Evolutionary conservation across 1,284 basidiomycete species (phyloP), one percentile per base, ranked within the genome.

Genomic region (Peniophora sp.): DNA sequence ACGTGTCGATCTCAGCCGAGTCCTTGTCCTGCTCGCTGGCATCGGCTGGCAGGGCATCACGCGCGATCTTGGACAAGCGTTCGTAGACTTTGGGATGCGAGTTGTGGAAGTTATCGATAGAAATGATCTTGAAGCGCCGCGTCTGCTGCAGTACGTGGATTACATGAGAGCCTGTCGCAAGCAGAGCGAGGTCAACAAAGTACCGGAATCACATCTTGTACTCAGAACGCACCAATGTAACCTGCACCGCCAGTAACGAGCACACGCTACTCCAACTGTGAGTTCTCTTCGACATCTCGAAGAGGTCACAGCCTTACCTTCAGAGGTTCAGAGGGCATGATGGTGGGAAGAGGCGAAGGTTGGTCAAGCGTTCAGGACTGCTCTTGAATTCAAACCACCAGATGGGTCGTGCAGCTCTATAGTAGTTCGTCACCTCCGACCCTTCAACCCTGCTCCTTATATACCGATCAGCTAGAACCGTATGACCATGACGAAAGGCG

Each of bases 51-150:
- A 92, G 74, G 55, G 79, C 75, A 52, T 82, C 80, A 53, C 76
- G 77, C 9, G 93, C 91, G 53, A 97, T 81, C 67, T 89, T 77
- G 32, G 84, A 81, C 49, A 93, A 83, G 61, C 88, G 81, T 56
- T 75, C 64, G 55, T 92, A 74, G 3, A 92, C 82, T 34, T 77
- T 73, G 2, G 89, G 82, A 59, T 83, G 84, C 1, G 94, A 92
- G 67, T 98, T 98, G 71, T 94, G 86, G 70, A 87, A 78, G 74
- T 96, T 96, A 72, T 96, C 92, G 59, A 96, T 77, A n/a, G 91
- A 87, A 60, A 95, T 80, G 57, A 97, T 92, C 63, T 89, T 91
- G 77, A 90, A 97, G 57, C 83, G 78, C 54, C 89, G 79, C 19
- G 94, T 95, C 61, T 91, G 79, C 59, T 96, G 86, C 32, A 97